phyloP scores from a whole-genome alignment of 2,329 filamentous ascomycete genomes.

The Alternaria gansuensis region DNA sequence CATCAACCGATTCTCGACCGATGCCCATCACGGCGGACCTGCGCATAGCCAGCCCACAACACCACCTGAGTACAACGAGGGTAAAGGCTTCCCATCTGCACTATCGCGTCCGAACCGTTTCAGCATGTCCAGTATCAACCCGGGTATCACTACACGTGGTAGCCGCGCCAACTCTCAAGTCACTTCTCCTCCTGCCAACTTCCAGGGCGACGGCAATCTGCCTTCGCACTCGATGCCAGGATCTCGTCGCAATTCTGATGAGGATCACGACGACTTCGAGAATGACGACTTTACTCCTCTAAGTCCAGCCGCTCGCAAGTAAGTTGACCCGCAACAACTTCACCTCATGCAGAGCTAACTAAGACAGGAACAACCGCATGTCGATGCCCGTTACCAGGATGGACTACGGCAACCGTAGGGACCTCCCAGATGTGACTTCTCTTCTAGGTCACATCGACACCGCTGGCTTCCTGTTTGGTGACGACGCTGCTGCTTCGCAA shows the following conservation, averaged over 20 bases:
- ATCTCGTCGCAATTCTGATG: conserved; percentile 85
- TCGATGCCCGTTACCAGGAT: conserved; percentile 88
- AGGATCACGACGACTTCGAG: conserved; percentile 85
- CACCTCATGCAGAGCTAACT: conserved; percentile 21
- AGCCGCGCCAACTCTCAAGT: conserved; percentile 81
- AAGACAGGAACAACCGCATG: conserved; percentile 79
- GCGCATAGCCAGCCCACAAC: conserved; percentile 91
- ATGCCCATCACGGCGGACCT: conserved; percentile 72
- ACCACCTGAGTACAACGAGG: conserved; percentile 89
- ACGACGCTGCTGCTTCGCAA: conserved; percentile 66
- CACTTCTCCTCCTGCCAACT: conserved; percentile 72
- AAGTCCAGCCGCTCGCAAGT: conserved; percentile 49
- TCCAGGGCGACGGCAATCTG: conserved; percentile 66
- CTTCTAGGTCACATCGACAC: conserved; percentile 84
- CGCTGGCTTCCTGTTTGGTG: conserved; percentile 84
- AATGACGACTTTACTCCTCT: conserved; percentile 68
- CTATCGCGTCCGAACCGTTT: conserved; percentile 88
- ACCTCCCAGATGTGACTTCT: conserved; percentile 56
- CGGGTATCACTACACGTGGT: conserved; percentile 70
- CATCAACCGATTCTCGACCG: conserved; percentile 83
- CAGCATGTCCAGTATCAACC: conserved; percentile 80
- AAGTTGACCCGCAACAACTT: conserved; percentile 34
- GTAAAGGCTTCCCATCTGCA: conserved; percentile 77
- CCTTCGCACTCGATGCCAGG: conserved; percentile 86
- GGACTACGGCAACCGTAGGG: conserved; percentile 68